Evolutionary conservation across 2,329 filamentous ascomycete species (phyloP), one percentile per base, ranked within the genome.

Genomic region (Calonectria hawksworthii): DNA sequence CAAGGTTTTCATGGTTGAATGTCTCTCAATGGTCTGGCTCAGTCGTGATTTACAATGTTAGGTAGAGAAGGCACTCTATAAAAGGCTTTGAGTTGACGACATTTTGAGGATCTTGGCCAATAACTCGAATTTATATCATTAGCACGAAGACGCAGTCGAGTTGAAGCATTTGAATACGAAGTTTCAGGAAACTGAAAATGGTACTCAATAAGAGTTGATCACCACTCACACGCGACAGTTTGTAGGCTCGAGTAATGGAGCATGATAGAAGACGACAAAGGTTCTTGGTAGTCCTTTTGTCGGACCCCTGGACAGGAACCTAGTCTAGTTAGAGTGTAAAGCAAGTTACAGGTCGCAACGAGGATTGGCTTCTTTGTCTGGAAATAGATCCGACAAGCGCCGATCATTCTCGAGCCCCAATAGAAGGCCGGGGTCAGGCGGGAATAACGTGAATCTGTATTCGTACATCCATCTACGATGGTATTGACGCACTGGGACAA

Each of bases 381-480:
- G 61, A 51, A 74, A 70, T 74, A 74, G 67, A 69, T 52, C 26
- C 41, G 30, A 32, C 44, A 51, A 61, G 50, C 72, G 67, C 65
- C 67, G 72, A 74, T 70, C 67, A 70, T 34, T 26, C 36, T 51
- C 51, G 23, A 66, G 21, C 67, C 21, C 54, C 38, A 47, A 59
- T 30, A 21, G 47, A 63, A 68, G 34, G 52, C 64, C 52, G 63
- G 68, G 64, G 64, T 52, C 41, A 54, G 41, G 63, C 41, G 75
- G 70, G 70, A 75, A 75, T 75, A 70, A 41, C 26, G 18, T 47
- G 21, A 56, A 64, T 44, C 54, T 75, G 47, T 61, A 54, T 9
- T 44, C 38, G 51, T 32, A 65, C n/a, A 54, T 30, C n/a, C n/a
- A 54, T 30, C n/a, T 38, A 41, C 4, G 56, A 41, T 41, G 28